Conservation (phyloP, 176 grass and related monocot species). For the Cenchrus purpureus region DNA sequence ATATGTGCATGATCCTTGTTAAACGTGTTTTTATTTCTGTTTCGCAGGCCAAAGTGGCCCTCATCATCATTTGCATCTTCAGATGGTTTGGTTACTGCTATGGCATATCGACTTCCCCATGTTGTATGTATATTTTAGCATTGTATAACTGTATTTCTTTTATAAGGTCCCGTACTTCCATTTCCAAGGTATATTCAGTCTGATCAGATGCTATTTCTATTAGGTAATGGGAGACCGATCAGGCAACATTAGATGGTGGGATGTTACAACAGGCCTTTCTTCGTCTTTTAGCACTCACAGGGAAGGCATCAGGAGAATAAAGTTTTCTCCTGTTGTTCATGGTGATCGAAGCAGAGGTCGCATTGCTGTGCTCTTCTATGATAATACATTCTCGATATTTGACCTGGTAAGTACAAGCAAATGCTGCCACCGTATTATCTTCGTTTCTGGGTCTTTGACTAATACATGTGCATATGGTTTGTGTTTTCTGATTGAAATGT, state of each 20-base stretch:
- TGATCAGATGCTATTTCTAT: conserved; percentile 48
- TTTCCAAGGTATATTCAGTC: conserved; percentile 36
- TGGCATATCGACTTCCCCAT: conserved; percentile 97
- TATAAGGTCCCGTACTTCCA: neutral
- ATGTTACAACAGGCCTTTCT: conserved; percentile 93
- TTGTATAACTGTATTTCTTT: neutral
- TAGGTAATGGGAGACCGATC: conserved; percentile 98
- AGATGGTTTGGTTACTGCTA: conserved; percentile 96
- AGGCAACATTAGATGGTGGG: conserved; percentile 99
- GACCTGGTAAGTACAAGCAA: conserved; percentile 78
- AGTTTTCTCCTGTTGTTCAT: conserved; percentile 92
- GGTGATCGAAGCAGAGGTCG: conserved; percentile 90
- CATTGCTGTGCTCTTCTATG: conserved; percentile 92
- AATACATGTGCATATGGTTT: neutral
- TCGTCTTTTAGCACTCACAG: conserved; percentile 99
- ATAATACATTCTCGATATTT: conserved; percentile 99
- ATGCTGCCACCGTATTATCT: conserved; percentile 21
- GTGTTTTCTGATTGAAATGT: neutral
- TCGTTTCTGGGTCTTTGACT: neutral
- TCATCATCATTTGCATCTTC: conserved; percentile 97
- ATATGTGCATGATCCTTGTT: conserved; percentile 18
- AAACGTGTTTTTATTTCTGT: conserved; percentile 31
- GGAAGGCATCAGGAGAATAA: conserved; percentile 97
- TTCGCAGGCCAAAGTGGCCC: conserved; percentile 98
- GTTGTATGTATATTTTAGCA: conserved; percentile 71